These are phyloP conservation scores for Pseudogymnoascus sp. DNA, from an alignment of 2,329 filamentous ascomycete species.

Conservation along the genomic window DNA sequence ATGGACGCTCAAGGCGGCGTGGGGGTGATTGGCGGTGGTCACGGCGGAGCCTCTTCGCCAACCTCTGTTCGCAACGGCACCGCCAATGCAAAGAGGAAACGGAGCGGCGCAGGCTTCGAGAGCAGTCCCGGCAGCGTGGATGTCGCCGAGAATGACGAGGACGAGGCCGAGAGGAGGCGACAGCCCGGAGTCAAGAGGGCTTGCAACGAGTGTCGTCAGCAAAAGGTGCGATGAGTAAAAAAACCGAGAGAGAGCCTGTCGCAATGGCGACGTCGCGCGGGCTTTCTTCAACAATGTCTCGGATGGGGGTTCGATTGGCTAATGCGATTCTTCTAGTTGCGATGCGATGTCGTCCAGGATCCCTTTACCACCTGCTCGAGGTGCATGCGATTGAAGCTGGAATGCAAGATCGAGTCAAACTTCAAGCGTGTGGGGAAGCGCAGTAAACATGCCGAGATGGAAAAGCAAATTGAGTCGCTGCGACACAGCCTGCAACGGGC, in stretches of 20 bases:
- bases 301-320: background rate
- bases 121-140: conserved; percentile 52
- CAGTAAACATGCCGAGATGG: conserved; percentile 78
- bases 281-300: background rate
- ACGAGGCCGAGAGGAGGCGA: conserved; percentile 51
- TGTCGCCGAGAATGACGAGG: conserved; percentile 46
- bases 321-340: conserved; percentile 43
- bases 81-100: conserved; percentile 46
- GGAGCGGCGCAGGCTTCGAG: conserved; percentile 43
- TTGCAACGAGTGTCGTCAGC: conserved; percentile 77
- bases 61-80: background rate
- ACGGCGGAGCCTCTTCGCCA: conserved; percentile 4
- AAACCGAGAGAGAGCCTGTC: background rate
- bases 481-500: conserved; percentile 54
- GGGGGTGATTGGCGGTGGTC: conserved; percentile 25
- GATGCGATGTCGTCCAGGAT: conserved; percentile 76
- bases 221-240: conserved; percentile 55
- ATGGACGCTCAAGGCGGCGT: conserved; percentile 5
- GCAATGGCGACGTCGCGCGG: background rate
- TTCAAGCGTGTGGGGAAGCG: conserved; percentile 80
- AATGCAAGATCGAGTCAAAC: conserved; percentile 80
- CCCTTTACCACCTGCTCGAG: conserved; percentile 70
- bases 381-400: conserved; percentile 69
- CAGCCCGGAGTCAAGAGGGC: conserved; percentile 67
- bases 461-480: conserved; percentile 66